Base-by-base conservation (phyloP, 2,329 filamentous ascomycete species). In the Curvularia verruculosa region DNA sequence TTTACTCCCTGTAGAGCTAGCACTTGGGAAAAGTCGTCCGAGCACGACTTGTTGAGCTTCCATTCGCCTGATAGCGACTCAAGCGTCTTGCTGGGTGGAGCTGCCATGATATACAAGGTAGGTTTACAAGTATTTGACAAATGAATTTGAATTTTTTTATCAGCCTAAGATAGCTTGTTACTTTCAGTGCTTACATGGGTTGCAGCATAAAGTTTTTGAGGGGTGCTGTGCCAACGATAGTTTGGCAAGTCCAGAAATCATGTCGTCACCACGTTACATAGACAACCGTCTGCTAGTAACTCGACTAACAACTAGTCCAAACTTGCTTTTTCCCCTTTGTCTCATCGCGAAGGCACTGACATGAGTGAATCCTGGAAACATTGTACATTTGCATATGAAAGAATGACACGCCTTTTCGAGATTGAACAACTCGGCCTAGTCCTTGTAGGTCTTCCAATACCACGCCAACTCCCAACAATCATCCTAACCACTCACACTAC, bases 1-100 rank as follows among this genome's bases (percentile, higher is more conserved):
- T 54, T 58, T 5, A 63, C 54, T 24, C 63, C 60, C n/a, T 65
- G 60, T 2, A 63, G 43, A 4, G 52, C 60, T 36, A 63, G 51
- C 23, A 63, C 52, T 29, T 45, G 54, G 24, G 55, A 47, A 23
- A 63, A 63, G 50, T 65, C 56, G 43, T 61, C 60, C 2, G 60
- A 65, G 24, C 23, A 58, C 12, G 58, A 45, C 31, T 61, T 59
- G 36, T 63, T 59, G 7, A 61, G 58, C 7, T 53, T 49, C 47
- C 55, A 63, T 41, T 58, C 56, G 6, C 60, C 56, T 1, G 46
- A 56, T 5, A 65, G 54, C 6, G 56, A 55, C 45, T 60, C 47
- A 2, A 65, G 52, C 6, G 54, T 57, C 28, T 58, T 49, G 2
- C 41, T 47, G 15, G 47, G 28, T 40, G 58, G 60, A 13, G 58